Evolutionary conservation across 2,329 filamentous ascomycete species (phyloP), one percentile per base, ranked within the genome.

Genomic region (Ophiostoma tasmaniense): DNA sequence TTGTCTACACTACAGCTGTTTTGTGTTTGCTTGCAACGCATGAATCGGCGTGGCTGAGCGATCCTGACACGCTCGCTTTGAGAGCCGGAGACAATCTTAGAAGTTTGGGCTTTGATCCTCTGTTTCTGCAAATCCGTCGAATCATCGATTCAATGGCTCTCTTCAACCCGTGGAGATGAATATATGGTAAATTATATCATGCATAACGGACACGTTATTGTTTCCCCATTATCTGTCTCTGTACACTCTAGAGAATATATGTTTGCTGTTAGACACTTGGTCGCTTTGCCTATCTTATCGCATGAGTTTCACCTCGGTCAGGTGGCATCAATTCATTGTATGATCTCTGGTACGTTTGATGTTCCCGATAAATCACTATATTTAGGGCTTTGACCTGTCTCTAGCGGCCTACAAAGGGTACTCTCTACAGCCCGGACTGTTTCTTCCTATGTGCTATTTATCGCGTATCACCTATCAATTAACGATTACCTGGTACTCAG

Each of bases 41-140:
- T 67, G 17, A 67, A 70, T 10, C 33, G 59, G 69, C 62, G 61
- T 70, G 69, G 69, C 69, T 66, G 69, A 68, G 69, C 33, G 42
- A 17, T 65, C 37, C 67, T 66, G 64, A 22, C 35, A 33, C n/a
- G 25, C 50, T 35, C 30, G 13, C 30, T 35, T 45, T 45, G 42
- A 45, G 42, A 45, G 5, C 33, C 33, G 10, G 10, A 45, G 42
- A 45, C 42, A 45, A 45, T 45, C n/a, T 45, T 45, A 45, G 17
- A 45, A 20, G 42, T 45, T 45, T n/a, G 20, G 20, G 42, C n/a
- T 20, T 14, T 25, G 50, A 55, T 55, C 8, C 11, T 55, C 50
- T 6, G 50, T 55, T 55, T 55, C 50, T 25, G 50, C n/a, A 55
- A 55, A 55, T 55, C 50, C n/a, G 13, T 55, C 50, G 7, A 22